These are phyloP conservation scores for Leccinum barrowsii DNA, from an alignment of 768 basidiomycete species.

Conservation along the genomic window DNA sequence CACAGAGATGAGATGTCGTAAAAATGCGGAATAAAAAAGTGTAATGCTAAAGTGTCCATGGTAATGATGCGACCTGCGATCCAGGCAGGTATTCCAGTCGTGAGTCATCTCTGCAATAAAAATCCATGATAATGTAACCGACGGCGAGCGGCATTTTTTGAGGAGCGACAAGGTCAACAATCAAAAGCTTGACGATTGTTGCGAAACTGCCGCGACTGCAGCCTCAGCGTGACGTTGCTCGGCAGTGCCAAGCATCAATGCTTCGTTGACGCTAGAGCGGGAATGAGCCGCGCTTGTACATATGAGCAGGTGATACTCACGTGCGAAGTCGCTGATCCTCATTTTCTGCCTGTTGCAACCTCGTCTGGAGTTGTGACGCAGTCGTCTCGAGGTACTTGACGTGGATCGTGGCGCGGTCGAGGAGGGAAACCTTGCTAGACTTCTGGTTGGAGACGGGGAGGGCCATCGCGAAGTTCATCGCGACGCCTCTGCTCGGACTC, in stretches of 20 bases:
- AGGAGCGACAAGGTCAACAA: slow-evolving; percentile 27
- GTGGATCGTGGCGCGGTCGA: slow-evolving; percentile 86
- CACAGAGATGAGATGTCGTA: slow-evolving; percentile 30
- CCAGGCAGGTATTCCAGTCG: slow-evolving; percentile 54
- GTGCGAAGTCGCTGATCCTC: slow-evolving; percentile 77
- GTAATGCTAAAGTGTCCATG: slow-evolving; percentile 41
- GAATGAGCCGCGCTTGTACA: neutral
- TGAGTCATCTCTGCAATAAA: slow-evolving; percentile 37
- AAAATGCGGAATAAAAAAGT: slow-evolving; percentile 40
- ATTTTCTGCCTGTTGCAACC: slow-evolving; percentile 73
- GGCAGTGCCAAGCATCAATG: slow-evolving; percentile 81
- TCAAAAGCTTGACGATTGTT: slow-evolving; percentile 43
- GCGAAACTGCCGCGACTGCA: slow-evolving; percentile 51
- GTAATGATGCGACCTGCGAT: slow-evolving; percentile 54
- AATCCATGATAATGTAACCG: slow-evolving; percentile 38
- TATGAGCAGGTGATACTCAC: slow-evolving; percentile 27
- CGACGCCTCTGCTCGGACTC: slow-evolving; percentile 78
- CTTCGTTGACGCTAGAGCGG: slow-evolving; percentile 68
- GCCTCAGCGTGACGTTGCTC: slow-evolving; percentile 67
- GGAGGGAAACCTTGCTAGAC: slow-evolving; percentile 85
- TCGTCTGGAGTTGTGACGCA: slow-evolving; percentile 68
- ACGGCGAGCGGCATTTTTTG: slow-evolving; percentile 27
- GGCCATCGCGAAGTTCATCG: slow-evolving; percentile 38
- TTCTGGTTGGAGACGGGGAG: slow-evolving; percentile 90
- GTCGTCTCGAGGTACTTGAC: slow-evolving; percentile 84